Evolutionary conservation across 2,329 filamentous ascomycete genomes (phyloP).

Genomic region (Sclerotinia glacialis): DNA sequence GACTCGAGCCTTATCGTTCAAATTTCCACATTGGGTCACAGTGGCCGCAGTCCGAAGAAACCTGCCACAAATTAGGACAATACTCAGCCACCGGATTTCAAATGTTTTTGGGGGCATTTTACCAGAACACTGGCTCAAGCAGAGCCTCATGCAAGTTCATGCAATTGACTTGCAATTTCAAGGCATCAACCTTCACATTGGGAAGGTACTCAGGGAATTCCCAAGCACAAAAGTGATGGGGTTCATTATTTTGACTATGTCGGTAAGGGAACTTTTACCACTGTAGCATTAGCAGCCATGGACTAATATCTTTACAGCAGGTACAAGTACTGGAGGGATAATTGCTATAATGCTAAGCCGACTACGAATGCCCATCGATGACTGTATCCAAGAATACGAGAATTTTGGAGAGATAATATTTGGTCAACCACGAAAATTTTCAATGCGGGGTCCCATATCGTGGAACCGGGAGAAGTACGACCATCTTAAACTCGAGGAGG

Average conservation of each 20-base stretch:
- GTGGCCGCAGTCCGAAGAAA: background rate
- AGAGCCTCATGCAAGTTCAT: background rate
- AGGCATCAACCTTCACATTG: background rate
- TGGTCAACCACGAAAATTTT: slow-evolving; percentile 1
- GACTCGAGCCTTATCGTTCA: background rate
- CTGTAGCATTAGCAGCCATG: background rate
- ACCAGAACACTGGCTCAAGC: background rate
- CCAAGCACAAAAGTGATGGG: background rate
- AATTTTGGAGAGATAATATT: slow-evolving; percentile 10
- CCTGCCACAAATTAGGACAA: background rate
- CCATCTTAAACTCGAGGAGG: slow-evolving; percentile 8
- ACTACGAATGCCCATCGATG: slow-evolving; percentile 20
- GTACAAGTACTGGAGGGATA: slow-evolving; percentile 10
- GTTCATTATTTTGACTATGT: slow-evolving; percentile 11
- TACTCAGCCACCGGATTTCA: background rate
- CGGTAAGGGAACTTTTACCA: background rate
- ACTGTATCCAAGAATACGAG: slow-evolving; percentile 19
- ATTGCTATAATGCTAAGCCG: slow-evolving; percentile 23
- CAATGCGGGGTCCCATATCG: slow-evolving; percentile 6
- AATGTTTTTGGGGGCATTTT: background rate
- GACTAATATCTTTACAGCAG: background rate
- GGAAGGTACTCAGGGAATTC: too few relatives aligned
- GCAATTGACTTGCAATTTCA: background rate
- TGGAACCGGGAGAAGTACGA: slow-evolving; percentile 18
- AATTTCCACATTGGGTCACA: background rate